Evolutionary conservation across 1,284 basidiomycete genomes (phyloP), one percentile per base, ranked within the genome.

Genomic region (Singerocomus inundabilis): DNA sequence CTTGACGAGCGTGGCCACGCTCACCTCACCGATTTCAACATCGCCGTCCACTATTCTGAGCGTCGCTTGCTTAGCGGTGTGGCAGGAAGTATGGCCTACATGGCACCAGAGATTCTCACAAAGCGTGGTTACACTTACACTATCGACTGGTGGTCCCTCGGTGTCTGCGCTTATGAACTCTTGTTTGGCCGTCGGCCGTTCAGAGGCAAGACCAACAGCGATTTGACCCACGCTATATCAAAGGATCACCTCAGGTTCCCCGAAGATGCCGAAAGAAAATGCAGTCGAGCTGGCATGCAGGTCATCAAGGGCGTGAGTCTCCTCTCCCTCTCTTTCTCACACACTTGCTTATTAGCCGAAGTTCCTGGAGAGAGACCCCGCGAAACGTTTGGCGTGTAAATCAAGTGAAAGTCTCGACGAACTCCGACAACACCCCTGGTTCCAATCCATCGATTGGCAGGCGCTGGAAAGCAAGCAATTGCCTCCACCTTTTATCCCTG

Each of bases 61-160:
- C 79, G 89, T 45, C 78, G 85, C 29, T 69, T 85, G 48, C 76
- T 98, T 36, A 95, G 90, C 8, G 93, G 93, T n/a, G 91, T 99
- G 0, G 96, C 94, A n/a, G 94, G 94, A 3, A 93, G 91, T 45
- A 97, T 99, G 94, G 96, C 96, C 2, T 99, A 99, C 70, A 99
- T 99, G 96, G 94, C 95, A 31, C 91, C 94, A 1, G 94, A 98
- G 73, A 95, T 98, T 49, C 77, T 98, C 31, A 71, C 79, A 31
- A 89, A 88, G 67, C 81, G 84, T 50, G 88, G 87, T 26, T 98
- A 97, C 69, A 91, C 90, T 2, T 92, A 86, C 59, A 85, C 87
- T 25, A 93, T 97, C 58, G 94, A 98, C 70, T 97, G 92, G 89
- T 98, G 94, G 94, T 95, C 92, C 16, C 80, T 98, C 2, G 94